Conservation (phyloP, 345 rosid species). For the Populus ilicifolia region DNA sequence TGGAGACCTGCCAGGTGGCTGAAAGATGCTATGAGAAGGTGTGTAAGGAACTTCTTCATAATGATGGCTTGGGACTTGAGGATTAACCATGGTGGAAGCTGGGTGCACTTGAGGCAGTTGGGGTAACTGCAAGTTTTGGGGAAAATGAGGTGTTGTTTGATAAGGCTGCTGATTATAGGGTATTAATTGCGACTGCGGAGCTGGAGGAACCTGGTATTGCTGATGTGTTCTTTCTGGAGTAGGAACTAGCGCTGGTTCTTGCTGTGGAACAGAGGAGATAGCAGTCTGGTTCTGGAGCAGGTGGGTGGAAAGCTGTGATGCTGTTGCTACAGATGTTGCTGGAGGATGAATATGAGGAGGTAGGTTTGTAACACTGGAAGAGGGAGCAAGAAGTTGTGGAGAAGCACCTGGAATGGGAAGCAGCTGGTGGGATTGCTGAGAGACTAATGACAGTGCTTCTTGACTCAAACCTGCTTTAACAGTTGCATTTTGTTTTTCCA, state of each 20-base stretch:
- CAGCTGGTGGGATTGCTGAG: conserved; percentile 33
- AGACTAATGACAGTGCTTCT: conserved; percentile 20
- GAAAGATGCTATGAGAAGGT: conserved; percentile 24
- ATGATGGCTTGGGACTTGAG: conserved; percentile 14
- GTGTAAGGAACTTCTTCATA: conserved; percentile 22
- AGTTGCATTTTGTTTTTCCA: conserved; percentile 27
- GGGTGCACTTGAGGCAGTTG: conserved; percentile 25
- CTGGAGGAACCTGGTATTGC: conserved; percentile 11
- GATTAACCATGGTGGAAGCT: conserved; percentile 15
- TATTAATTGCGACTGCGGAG: conserved; percentile 5
- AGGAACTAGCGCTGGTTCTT: conserved; percentile 13
- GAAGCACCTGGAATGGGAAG: conserved; percentile 11
- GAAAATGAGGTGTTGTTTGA: conserved; percentile 12
- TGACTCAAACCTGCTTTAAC: conserved; percentile 16
- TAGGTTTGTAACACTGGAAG: conserved; percentile 12
- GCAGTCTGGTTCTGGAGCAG: conserved; percentile 11
- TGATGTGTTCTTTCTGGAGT: conserved; percentile 21
- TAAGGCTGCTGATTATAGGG: conserved; percentile 19
- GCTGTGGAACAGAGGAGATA: conserved; percentile 15
- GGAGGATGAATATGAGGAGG: conserved; percentile 22
- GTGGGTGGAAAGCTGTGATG: conserved; percentile 30
- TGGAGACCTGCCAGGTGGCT: conserved; percentile 17
- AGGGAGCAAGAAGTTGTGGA: conserved; percentile 21
- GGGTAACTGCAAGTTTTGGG: conserved; percentile 2
- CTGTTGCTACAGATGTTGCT: conserved; percentile 16